Evolutionary conservation across 345 rosid species (phyloP).

Genomic region (Kernera saxatilis): DNA sequence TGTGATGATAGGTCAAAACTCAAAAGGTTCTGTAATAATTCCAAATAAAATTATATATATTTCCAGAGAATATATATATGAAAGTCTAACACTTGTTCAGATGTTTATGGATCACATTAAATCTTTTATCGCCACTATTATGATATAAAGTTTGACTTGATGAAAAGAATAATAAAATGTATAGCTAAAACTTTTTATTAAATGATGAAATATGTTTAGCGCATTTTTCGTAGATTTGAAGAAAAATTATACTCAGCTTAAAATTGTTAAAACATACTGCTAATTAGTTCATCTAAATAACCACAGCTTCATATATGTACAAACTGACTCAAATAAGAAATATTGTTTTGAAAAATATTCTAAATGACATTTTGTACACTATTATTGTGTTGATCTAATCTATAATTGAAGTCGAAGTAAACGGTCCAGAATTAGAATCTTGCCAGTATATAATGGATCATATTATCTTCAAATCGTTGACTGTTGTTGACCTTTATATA

Average conservation of each 20-base stretch:
- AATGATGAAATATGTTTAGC: background rate
- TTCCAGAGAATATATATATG: conserved; percentile 7
- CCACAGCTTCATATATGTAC: too few species aligned
- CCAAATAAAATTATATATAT: background rate
- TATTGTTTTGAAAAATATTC: background rate
- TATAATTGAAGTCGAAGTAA: background rate
- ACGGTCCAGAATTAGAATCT: background rate
- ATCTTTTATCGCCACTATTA: background rate
- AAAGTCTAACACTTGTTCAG: conserved; percentile 4
- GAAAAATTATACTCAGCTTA: background rate
- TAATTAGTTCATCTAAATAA: too few species aligned
- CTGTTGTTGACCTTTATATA: background rate
- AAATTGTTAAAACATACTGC: background rate
- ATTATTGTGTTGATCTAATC: background rate
- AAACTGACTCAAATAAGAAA: background rate
- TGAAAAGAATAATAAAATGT: background rate
- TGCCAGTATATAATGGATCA: background rate
- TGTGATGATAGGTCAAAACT: conserved; percentile 10
- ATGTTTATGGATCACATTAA: background rate
- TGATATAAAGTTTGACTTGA: conserved; percentile 6
- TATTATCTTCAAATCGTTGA: background rate
- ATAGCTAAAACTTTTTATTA: background rate
- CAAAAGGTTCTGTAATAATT: background rate
- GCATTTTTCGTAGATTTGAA: background rate
- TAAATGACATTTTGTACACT: background rate